Evolutionary conservation across 2,329 filamentous ascomycete genomes (phyloP).

Genomic region (Trichophyton schoenleinii): DNA sequence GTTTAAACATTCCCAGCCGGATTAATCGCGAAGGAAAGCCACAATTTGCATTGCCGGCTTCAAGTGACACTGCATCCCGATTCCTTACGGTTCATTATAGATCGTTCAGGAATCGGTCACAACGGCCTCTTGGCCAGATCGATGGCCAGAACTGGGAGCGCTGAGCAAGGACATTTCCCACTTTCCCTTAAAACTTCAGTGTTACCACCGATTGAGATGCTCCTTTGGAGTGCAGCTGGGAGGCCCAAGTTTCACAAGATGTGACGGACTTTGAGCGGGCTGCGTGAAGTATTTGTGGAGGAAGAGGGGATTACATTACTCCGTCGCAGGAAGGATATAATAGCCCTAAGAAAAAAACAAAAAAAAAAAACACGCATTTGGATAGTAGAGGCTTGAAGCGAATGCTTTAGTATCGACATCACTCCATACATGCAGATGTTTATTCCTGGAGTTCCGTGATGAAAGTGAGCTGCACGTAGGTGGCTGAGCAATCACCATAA

Average conservation of each 20-base stretch:
- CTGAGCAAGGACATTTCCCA: background rate
- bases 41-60: background rate
- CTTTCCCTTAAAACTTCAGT: background rate
- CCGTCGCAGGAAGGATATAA: background rate
- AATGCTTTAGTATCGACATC: background rate
- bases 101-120: background rate
- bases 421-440: background rate
- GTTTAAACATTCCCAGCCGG: background rate
- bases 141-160: background rate
- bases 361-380: background rate
- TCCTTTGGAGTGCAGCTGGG: background rate
- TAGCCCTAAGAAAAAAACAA: background rate
- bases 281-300: background rate
- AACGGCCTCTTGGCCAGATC: background rate
- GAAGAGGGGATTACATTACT: constrained; percentile 1
- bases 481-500: background rate
- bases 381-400: background rate
- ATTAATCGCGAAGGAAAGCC: background rate
- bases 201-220: background rate
- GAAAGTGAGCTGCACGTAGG: too few species aligned
- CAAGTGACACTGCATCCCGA: background rate
- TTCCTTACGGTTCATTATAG: background rate
- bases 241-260: background rate
- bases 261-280: background rate
- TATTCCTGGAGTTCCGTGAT: too few species aligned